Evolutionary conservation across 306 rosid genomes (phyloP), one percentile per base, ranked within the genome.

Genomic region (Sechiopsis laciniata): DNA sequence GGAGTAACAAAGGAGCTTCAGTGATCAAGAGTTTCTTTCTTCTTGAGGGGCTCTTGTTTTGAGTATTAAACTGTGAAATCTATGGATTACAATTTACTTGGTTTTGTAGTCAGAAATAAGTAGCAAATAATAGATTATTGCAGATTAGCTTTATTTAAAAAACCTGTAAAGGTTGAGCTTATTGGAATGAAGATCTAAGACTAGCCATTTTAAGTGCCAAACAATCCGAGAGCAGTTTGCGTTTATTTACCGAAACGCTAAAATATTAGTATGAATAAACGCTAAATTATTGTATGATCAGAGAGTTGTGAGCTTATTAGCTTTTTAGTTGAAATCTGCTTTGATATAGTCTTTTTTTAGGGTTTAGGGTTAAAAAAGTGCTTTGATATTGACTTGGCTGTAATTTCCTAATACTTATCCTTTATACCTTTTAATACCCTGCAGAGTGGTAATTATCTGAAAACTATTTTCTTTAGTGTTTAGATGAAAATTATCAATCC

Each of bases 1-100:
- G 58, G 59, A 70, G 59, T 70, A 14, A 29, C 46, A 70, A 59
- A 22, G 10, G 59, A 24, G 74, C 45, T 24, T 70, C 73, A 68
- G 11, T 68, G 40, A 68, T 12, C 3, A 20, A 7, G 16, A 51
- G 14, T 48, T 14, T 19, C n/a, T 4, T 17, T 40, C 52, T 10
- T 15, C 22, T 20, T n/a, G 48, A 6, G 71, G 35, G 20, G 10
- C 55, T 48, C 26, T 2, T 45, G n/a, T 55, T 20, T 12, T 21
- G 10, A 45, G 19, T 19, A 67, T 45, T 8, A 16, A 21, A 60
- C 32, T 22, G 29, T 60, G n/a, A 32, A 32, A 62, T 29, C 50
- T 45, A 60, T 29, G n/a, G 10, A 61, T 61, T 13, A 14, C 9
- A 62, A 62, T 11, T 5, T 40, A 2, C 8, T 19, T 65, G 26